Percentiles rank a stretch among this genome's conserved stretches.
Conservation (phyloP, 139 green algal genomes). For the Tetratostichococcus sp. region DNA sequence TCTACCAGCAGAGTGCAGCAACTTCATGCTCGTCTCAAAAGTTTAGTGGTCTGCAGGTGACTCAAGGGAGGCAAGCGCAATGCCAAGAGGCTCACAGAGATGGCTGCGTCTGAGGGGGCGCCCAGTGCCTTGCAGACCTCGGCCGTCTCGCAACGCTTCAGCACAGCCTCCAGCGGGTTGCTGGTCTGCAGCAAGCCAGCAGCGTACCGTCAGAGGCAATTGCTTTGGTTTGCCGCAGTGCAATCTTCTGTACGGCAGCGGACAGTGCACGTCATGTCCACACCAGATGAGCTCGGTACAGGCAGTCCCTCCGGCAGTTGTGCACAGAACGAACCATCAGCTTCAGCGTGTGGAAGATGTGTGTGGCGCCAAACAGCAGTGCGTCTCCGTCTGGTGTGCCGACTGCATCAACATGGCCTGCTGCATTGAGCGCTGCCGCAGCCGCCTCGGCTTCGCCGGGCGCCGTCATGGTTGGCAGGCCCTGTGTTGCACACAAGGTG, state of each 20-base stretch:
- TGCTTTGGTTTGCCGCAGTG: no score
- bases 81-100: neutral
- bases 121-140: neutral
- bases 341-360: slow-evolving; percentile 37
- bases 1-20: no score
- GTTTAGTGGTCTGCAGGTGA: no score
- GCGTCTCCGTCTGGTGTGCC: slow-evolving; percentile 49
- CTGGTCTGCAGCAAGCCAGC: neutral
- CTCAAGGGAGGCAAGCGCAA: no score
- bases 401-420: slow-evolving; percentile 35
- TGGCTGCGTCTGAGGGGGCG: neutral
- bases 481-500: slow-evolving; percentile 25
- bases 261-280: no score
- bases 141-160: neutral
- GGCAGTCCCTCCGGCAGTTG: no score
- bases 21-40: no score
- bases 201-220: neutral
- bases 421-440: slow-evolving; percentile 50
- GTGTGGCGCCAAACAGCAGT: slow-evolving; percentile 57
- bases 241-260: no score
- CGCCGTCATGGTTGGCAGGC: slow-evolving; percentile 56
- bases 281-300: no score
- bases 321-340: slow-evolving; percentile 3
- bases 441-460: slow-evolving; percentile 64
- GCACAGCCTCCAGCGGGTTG: neutral